phyloP scores from a whole-genome alignment of 1,284 basidiomycete species.

The Naganishia sp. region DNA sequence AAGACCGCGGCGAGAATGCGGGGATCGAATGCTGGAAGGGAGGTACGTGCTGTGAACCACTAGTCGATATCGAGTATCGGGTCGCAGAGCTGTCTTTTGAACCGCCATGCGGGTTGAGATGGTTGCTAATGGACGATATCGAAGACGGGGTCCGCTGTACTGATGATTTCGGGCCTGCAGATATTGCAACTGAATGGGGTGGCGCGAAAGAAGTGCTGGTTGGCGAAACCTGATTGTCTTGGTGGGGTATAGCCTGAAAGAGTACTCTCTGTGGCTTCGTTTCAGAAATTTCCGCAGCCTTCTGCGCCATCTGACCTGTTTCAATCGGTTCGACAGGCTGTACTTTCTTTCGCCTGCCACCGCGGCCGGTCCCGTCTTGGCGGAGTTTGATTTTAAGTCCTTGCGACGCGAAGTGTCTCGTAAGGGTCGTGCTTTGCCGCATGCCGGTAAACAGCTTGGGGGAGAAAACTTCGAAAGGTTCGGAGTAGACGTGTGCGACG shows the following conservation, averaged over 20 bases:
- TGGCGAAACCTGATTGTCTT: slow-evolving; percentile 4
- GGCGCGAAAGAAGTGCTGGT: neutral
- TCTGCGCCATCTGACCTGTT: neutral
- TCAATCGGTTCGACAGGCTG: neutral
- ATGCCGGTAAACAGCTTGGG: slow-evolving; percentile 56
- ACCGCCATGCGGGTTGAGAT: neutral
- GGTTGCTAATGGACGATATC: neutral
- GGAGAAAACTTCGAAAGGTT: slow-evolving; percentile 54
- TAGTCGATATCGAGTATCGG: neutral
- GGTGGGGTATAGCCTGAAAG: neutral
- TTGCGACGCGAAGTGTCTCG: slow-evolving; percentile 53
- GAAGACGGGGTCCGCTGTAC: neutral
- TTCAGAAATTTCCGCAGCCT: neutral
- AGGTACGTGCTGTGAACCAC: neutral
- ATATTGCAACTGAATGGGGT: neutral
- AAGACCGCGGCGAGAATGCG: neutral
- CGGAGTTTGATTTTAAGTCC: slow-evolving; percentile 55
- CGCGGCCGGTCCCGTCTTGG: slow-evolving; percentile 40
- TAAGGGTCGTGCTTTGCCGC: slow-evolving; percentile 52
- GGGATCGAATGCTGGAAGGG: neutral
- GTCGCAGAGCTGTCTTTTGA: neutral
- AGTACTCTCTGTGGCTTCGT: neutral
- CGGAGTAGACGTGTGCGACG: slow-evolving; percentile 46
- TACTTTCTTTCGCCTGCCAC: slow-evolving; percentile 23
- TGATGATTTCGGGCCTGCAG: neutral